Evolutionary conservation across 371 early-diverging fungal species (phyloP).

Genomic region (Mortierella sp.): DNA sequence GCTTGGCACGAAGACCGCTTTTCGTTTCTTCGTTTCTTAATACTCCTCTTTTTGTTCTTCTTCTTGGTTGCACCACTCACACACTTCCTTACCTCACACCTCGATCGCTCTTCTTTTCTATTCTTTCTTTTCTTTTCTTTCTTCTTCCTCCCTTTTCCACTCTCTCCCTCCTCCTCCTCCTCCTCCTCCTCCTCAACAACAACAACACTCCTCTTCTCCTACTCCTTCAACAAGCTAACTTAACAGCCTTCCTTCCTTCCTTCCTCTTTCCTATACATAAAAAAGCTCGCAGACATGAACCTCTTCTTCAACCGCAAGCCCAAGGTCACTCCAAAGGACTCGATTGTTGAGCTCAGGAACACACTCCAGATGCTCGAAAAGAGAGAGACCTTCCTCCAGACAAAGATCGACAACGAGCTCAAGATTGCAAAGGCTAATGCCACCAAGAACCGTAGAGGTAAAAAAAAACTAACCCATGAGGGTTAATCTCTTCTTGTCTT

Average conservation of each 20-base stretch:
- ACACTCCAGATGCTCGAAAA: constrained; percentile 95
- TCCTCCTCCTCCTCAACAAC: background rate
- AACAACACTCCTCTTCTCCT: no score
- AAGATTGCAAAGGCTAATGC: constrained; percentile 92
- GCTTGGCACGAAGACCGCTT: background rate
- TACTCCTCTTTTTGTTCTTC: background rate
- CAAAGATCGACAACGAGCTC: constrained; percentile 91
- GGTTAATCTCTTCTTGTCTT: constrained; percentile 11
- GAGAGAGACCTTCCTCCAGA: constrained; percentile 89
- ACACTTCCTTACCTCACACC: background rate
- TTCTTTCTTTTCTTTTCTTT: background rate
- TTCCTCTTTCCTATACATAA: background rate
- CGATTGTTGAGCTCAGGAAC: constrained; percentile 93
- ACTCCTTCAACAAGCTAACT: background rate
- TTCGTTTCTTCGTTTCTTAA: background rate
- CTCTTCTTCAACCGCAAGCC: constrained; percentile 89
- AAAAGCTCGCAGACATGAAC: constrained; percentile 66
- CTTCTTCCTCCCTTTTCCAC: background rate
- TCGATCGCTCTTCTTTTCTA: background rate
- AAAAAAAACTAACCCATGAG: background rate
- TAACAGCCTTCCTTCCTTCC: background rate
- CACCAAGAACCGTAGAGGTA: constrained; percentile 94
- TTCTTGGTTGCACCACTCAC: constrained; percentile 1
- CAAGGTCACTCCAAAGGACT: constrained; percentile 93
- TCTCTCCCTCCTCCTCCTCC: background rate